phyloP scores from a whole-genome alignment of 495 filamentous ascomycete genomes.

The Aspergillus sclerotiicarbonarius region DNA sequence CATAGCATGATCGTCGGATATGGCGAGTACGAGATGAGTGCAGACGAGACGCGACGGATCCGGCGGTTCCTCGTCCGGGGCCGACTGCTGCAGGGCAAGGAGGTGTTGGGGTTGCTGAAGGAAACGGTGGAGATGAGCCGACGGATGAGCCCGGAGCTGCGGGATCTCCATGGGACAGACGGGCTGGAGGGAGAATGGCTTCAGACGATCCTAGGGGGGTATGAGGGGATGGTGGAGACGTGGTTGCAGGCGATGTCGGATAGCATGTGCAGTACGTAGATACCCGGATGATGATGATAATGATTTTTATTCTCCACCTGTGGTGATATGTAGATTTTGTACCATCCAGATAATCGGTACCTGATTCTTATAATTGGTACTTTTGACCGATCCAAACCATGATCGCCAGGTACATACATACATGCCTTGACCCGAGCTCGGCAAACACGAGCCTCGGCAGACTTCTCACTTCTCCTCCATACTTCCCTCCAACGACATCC shows the following conservation, averaged over 20 bases:
- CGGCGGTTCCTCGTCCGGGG: slow-evolving; percentile 33
- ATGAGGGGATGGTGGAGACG: slow-evolving; percentile 33
- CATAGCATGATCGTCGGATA: slow-evolving; percentile 29
- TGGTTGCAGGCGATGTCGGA: slow-evolving; percentile 33
- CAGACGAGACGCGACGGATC: slow-evolving; percentile 35
- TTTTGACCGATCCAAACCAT: no score
- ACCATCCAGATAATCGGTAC: neutral
- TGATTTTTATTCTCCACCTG: no score
- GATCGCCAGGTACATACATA: no score
- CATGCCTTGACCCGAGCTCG: no score
- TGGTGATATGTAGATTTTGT: neutral
- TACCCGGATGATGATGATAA: neutral
- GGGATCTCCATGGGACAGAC: neutral
- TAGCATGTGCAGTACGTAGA: slow-evolving; percentile 30
- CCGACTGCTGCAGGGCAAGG: slow-evolving; percentile 31
- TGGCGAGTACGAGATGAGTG: slow-evolving; percentile 40
- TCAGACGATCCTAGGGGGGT: slow-evolving; percentile 34
- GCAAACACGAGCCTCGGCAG: no score
- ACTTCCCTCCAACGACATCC: no score
- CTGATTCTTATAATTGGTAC: no score
- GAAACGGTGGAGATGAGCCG: slow-evolving; percentile 19
- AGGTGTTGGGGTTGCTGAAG: slow-evolving; percentile 28
- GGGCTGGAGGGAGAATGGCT: slow-evolving; percentile 24
- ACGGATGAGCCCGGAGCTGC: neutral
- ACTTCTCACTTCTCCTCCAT: no score